Base-by-base conservation (phyloP, 108 stramenopile species). In the Cyclostephanos tholiformis region DNA sequence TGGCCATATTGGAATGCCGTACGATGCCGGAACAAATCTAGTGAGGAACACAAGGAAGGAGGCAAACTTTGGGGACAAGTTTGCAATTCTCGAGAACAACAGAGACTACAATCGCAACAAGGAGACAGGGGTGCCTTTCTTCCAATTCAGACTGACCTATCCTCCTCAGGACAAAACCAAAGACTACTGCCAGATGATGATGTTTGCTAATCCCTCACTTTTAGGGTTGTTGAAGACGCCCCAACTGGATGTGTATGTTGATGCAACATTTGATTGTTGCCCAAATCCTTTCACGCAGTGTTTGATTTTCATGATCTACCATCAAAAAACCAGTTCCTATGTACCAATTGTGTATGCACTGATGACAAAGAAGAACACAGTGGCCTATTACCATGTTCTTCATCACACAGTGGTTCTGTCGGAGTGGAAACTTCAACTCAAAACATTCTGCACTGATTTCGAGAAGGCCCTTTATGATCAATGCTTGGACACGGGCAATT, bases 371-470 rank as follows among this genome's bases (percentile, higher is more conserved):
- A 76, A 76, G 67, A 26, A 2, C 38, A 36, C 62, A 16, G 19
- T 53, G 2, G 14, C 58, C 25, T 76, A 76, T 50, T 59, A 46
- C 58, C 35, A 59, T 9, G 67, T 30, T 2, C 36, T 76, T 1
- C 7, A 10, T n/a, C 36, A 62, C 25, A 26, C 53, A 4, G 25
- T 63, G 0, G 50, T 63, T 0, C 32, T 63, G 38, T 43, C 57
- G 6, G 36, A 76, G 5, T 53, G 27, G 65, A 50, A 41, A 23
- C 12, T 76, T 20, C 1, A 69, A n/a, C 22, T 26, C 8, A 13
- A 23, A 10, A 67, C 65, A 20, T 76, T 41, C 52, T 68, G 67
- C 6, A 68, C 41, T 51, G 67, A 76, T 29, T 76, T 76, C 50
- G 61, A 76, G 20, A 14, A 25, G 22, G 66, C 51, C 2, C 6